Evolutionary conservation across 2,329 filamentous ascomycete genomes (phyloP), one percentile per base, ranked within the genome.

Genomic region (Ascosphaera apis): DNA sequence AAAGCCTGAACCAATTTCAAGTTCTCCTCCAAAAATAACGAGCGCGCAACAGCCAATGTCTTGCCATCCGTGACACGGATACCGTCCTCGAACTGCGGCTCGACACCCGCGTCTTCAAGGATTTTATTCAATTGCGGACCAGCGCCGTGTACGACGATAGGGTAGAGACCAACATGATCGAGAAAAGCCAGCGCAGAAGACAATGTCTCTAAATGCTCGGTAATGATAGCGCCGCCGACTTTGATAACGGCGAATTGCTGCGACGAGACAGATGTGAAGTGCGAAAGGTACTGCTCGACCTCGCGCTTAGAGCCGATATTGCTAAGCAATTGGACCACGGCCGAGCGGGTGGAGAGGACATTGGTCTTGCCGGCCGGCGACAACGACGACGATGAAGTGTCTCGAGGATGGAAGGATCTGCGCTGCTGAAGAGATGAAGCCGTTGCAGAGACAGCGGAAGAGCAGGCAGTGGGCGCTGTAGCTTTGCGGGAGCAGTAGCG

Each of bases 241-340:
- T 98, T 98, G 59, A 98, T 91, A 34, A 98, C 86, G 45, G 84
- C 86, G 56, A 95, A 98, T 53, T 91, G 83, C 62, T 95, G 84
- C 25, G 83, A 91, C 32, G 83, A 88, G 42, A 93, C 84, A 23
- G 84, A 92, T 46, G 78, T 88, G 66, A 98, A 98, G 55, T 95
- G 83, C 45, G 84, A 88, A 40, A 95, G 74, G 58, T 95, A 95
- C 58, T 95, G 86, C 63, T 93, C 81, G 43, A 91, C 82, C 62
- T 98, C 86, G 41, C 86, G 69, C 68, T 91, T 91, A 43, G 83
- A 92, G 42, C 83, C 86, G 54, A 95, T 91, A 60, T 86, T 92
- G 62, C 82, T 91, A 46, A 95, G 67, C 40, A 92, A 69, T 61
- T 86, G 81, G 50, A 91, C 76, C 43, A 91, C 82, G 37, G 82